These are phyloP conservation scores for Candolleomyces aberdarensis DNA, from an alignment of 768 basidiomycete genomes.

Conservation along the genomic window DNA sequence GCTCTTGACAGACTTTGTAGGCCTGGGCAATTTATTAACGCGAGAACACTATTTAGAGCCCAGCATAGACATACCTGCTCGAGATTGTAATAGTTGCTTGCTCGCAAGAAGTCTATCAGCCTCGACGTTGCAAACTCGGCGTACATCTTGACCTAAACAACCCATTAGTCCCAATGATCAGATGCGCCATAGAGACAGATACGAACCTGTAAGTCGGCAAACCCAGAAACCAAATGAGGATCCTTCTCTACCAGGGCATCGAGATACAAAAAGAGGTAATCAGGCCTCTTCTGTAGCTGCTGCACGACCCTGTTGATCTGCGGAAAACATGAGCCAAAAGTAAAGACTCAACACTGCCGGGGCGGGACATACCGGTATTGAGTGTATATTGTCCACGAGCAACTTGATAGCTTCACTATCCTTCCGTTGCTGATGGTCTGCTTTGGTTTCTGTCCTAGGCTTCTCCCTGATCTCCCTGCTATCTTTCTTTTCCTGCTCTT, in stretches of 20 bases:
- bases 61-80: conserved; percentile 53
- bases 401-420: conserved; percentile 76
- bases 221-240: conserved; percentile 71
- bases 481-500: conserved; percentile 30
- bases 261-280: conserved; percentile 90
- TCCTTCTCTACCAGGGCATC: conserved; percentile 89
- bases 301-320: conserved; percentile 87
- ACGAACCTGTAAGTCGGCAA: conserved; percentile 81
- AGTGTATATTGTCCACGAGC: conserved; percentile 91
- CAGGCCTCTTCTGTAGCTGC: conserved; percentile 71
- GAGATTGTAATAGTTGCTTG: conserved; percentile 88
- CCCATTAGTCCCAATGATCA: background rate
- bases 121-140: conserved; percentile 79
- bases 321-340: background rate
- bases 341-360: background rate
- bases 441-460: conserved; percentile 19
- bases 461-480: conserved; percentile 34
- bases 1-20: conserved; percentile 78
- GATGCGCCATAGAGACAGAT: background rate
- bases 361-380: conserved; percentile 73
- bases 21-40: conserved; percentile 46
- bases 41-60: background rate
- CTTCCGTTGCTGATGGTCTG: conserved; percentile 31
- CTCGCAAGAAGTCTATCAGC: conserved; percentile 87
- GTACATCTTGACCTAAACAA: conserved; percentile 74